A percentile compares a stretch with the other conserved stretches of the same genome.
phyloP scores from a whole-genome alignment of 139 green algal genomes.

The Mychonastes homosphaera region DNA sequence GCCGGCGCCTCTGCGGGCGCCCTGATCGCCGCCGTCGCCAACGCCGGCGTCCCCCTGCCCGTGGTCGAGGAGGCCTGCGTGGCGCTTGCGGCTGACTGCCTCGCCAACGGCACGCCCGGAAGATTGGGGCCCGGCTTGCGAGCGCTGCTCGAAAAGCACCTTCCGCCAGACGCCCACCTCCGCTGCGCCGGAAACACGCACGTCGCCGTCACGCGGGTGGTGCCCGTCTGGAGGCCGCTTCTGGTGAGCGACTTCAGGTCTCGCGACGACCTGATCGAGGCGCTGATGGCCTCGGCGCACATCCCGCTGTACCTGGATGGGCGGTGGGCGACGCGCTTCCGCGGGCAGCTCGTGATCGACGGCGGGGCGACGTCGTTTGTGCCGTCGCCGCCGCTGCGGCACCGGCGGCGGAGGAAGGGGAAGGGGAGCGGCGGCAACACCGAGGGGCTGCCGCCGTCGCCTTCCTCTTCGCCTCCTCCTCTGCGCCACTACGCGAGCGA shows the following conservation, averaged over 20 bases:
- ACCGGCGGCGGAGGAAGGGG: slow-evolving; percentile 5
- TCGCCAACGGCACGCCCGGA: background rate
- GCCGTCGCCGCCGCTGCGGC: background rate
- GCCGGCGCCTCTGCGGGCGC: slow-evolving; percentile 65
- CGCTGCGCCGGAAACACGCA: slow-evolving; percentile 28
- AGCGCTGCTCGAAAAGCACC: slow-evolving; percentile 31
- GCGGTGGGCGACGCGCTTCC: slow-evolving; percentile 51
- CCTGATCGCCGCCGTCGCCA: slow-evolving; percentile 50
- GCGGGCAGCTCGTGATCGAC: slow-evolving; percentile 25
- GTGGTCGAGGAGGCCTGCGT: background rate
- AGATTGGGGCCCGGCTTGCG: slow-evolving; percentile 22
- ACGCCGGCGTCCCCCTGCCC: slow-evolving; percentile 22
- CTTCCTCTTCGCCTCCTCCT: no score
- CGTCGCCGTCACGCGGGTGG: slow-evolving; percentile 25
- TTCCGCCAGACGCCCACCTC: slow-evolving; percentile 33
- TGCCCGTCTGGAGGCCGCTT: slow-evolving; percentile 24
- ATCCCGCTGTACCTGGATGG: slow-evolving; percentile 63
- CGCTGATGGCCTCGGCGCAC: slow-evolving; percentile 71
- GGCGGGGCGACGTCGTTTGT: no score
- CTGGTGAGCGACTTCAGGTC: slow-evolving; percentile 47
- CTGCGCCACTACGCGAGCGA: background rate
- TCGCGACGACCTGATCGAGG: slow-evolving; percentile 60
- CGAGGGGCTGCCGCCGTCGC: no score
- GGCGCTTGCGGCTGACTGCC: background rate
- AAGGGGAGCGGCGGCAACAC: slow-evolving; percentile 27